A percentile compares a stretch with the other conserved stretches of the same genome.
Evolutionary conservation across 345 rosid species (phyloP).

Genomic region (Salix brachista): DNA sequence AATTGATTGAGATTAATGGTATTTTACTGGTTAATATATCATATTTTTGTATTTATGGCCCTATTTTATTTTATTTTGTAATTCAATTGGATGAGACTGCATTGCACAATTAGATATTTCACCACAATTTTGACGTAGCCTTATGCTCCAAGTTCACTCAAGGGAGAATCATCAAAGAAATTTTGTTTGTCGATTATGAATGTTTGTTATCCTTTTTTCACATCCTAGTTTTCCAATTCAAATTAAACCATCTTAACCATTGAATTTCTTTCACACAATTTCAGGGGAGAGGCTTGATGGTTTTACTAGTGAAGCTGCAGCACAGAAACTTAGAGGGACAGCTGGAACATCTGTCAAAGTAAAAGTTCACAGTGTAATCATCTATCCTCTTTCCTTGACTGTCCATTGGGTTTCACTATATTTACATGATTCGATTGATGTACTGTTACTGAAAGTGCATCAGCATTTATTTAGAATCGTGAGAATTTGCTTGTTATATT

Average conservation of each 20-base stretch:
- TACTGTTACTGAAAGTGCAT: too few species aligned
- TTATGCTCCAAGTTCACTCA: not conserved
- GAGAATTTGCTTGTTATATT: too few species aligned
- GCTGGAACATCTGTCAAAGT: conserved; percentile 76
- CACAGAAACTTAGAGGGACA: conserved; percentile 78
- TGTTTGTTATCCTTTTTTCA: not conserved
- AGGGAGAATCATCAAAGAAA: too few species aligned
- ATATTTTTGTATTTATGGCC: not conserved
- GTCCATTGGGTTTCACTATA: too few species aligned
- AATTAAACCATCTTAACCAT: not conserved
- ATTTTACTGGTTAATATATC: conserved; percentile 4
- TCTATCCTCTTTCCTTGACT: conserved; percentile 1
- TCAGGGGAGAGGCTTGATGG: conserved; percentile 75
- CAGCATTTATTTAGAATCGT: too few species aligned
- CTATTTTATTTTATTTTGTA: not conserved
- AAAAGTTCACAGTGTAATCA: conserved; percentile 59
- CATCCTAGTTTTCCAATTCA: not conserved
- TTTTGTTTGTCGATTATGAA: too few species aligned
- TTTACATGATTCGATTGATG: too few species aligned
- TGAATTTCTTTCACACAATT: conserved; percentile 10
- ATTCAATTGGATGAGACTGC: not conserved
- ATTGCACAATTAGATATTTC: not conserved
- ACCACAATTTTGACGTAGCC: not conserved
- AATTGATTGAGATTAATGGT: conserved; percentile 88
- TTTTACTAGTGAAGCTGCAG: conserved; percentile 70